Conservation (phyloP, 2,329 filamentous ascomycete genomes). For the Endothia cerciana region DNA sequence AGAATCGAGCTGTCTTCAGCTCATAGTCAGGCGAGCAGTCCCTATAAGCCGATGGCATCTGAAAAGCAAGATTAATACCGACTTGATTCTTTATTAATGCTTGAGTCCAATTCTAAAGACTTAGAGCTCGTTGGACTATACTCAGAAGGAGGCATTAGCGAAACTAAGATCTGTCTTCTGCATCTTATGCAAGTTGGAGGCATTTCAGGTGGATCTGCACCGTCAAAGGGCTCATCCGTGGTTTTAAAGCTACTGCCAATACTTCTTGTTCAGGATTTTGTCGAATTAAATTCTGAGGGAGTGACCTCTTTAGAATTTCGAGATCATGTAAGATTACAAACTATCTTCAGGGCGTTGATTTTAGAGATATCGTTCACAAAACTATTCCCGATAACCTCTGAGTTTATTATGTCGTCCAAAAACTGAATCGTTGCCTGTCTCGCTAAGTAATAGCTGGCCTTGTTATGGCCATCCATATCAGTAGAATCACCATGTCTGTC, state of each 20-base stretch:
- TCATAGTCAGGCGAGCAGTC: background rate
- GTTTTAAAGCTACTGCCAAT: background rate
- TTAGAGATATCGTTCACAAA: background rate
- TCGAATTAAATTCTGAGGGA: background rate
- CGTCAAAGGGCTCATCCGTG: background rate
- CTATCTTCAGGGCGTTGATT: background rate
- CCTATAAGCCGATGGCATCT: background rate
- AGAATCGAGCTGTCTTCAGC: background rate
- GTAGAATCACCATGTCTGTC: background rate
- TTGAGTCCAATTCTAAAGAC: background rate
- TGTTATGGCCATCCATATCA: background rate
- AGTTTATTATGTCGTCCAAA: background rate
- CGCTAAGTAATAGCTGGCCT: background rate
- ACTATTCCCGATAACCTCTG: background rate
- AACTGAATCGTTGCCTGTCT: background rate
- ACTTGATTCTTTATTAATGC: background rate
- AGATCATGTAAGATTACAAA: background rate
- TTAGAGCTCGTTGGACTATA: background rate
- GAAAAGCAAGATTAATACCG: background rate
- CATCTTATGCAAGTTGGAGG: background rate
- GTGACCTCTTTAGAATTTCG: background rate
- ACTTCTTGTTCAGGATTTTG: background rate
- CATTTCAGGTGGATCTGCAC: background rate
- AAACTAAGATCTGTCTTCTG: background rate
- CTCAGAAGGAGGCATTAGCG: background rate